Evolutionary conservation across 2,329 filamentous ascomycete genomes (phyloP).

Genomic region (Cladosporium sp.): DNA sequence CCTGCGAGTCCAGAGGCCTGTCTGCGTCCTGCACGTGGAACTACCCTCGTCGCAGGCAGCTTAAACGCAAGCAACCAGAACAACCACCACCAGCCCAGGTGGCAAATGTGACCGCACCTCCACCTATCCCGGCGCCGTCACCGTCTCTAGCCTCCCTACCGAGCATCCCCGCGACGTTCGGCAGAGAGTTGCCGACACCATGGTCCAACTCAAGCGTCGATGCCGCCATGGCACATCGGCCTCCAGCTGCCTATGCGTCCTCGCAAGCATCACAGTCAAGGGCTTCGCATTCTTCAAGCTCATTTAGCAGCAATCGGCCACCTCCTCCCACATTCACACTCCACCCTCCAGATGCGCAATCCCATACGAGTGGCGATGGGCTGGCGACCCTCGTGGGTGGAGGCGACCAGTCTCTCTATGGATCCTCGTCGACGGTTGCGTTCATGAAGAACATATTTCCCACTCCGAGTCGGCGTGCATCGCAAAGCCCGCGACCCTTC

Average conservation of each 20-base stretch:
- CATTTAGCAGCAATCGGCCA: slow-evolving; percentile 7
- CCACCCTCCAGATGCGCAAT: slow-evolving; percentile 9
- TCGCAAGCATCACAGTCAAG: slow-evolving; percentile 1
- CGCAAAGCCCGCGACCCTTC: slow-evolving; percentile 20
- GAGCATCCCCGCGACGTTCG: slow-evolving; percentile 16
- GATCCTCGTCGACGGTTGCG: slow-evolving; percentile 30
- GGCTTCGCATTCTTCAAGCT: slow-evolving; percentile 9
- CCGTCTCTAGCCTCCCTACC: slow-evolving; percentile 10
- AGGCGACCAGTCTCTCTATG: slow-evolving; percentile 21
- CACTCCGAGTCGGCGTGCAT: slow-evolving; percentile 13
- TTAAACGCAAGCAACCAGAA: slow-evolving; percentile 6
- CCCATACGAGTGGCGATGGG: slow-evolving; percentile 1
- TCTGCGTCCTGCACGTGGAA: slow-evolving; percentile 17
- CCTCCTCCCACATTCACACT: slow-evolving; percentile 13
- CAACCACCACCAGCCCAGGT: slow-evolving; percentile 4
- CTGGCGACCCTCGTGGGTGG: slow-evolving; percentile 9
- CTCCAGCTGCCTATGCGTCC: slow-evolving; percentile 1
- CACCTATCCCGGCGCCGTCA: not conserved
- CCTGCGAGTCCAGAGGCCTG: slow-evolving; percentile 15
- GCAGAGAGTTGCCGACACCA: slow-evolving; percentile 15
- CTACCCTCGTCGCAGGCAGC: slow-evolving; percentile 12
- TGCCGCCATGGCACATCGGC: slow-evolving; percentile 14
- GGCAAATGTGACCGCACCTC: not conserved
- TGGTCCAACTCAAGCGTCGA: slow-evolving; percentile 12
- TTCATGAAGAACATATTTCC: slow-evolving; percentile 25